phyloP scores from a whole-genome alignment of 1,284 basidiomycete genomes.

The Serendipita sp. region DNA sequence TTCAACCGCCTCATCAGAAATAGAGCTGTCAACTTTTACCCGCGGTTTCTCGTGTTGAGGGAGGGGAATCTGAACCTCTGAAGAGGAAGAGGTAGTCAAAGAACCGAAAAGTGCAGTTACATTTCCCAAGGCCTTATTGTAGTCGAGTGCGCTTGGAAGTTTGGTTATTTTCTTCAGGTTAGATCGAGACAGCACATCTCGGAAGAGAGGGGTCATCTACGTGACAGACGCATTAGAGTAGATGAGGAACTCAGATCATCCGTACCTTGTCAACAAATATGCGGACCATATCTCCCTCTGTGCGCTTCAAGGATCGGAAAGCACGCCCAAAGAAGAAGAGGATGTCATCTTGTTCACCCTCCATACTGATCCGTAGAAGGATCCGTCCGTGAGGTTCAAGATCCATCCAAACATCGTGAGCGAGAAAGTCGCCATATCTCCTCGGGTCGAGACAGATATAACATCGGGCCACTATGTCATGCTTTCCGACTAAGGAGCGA shows the following conservation, averaged over 20 bases:
- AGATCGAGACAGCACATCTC: conserved; percentile 71
- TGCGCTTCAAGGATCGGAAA: conserved; percentile 86
- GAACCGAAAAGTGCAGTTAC: conserved; percentile 70
- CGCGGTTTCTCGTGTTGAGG: conserved; percentile 49
- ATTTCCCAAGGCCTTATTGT: conserved; percentile 70
- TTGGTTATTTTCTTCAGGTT: conserved; percentile 70
- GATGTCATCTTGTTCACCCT: conserved; percentile 95
- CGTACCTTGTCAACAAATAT: conserved; percentile 92
- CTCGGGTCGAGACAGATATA: conserved; percentile 87
- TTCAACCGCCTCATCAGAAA: conserved; percentile 90
- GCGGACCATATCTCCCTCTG: conserved; percentile 91
- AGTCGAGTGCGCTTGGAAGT: conserved; percentile 49
- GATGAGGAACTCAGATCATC: conserved; percentile 6
- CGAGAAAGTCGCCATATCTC: conserved; percentile 77
- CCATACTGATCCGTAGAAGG: conserved; percentile 87
- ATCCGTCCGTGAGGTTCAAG: conserved; percentile 81
- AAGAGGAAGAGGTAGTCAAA: conserved; percentile 45
- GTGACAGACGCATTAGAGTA: background rate
- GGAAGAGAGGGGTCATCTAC: conserved; percentile 89
- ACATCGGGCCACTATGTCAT: conserved; percentile 81
- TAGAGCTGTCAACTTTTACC: conserved; percentile 45
- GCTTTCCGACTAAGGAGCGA: conserved; percentile 76
- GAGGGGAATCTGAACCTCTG: conserved; percentile 66
- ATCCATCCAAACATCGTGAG: conserved; percentile 87
- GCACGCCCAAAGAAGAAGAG: conserved; percentile 96